Evolutionary conservation across 2,329 filamentous ascomycete species (phyloP), one percentile per base, ranked within the genome.

Genomic region (Septoria petroselini): DNA sequence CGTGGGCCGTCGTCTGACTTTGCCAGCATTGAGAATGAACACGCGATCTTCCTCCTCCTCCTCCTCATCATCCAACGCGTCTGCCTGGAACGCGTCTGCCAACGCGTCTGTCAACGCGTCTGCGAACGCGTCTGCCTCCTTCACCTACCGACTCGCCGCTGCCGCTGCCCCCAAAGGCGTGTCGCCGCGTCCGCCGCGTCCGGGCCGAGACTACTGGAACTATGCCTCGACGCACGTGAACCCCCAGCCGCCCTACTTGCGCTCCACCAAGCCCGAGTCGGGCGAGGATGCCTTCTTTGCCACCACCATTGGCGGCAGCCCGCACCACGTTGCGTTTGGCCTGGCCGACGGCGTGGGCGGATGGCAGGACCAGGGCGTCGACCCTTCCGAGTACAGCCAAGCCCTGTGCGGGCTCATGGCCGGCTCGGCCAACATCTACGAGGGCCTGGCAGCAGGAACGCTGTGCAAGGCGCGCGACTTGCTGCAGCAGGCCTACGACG

Each of bases 261-360:
- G 58, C 12, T 67, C 65, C 1, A 62, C 75, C 73, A 59, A 77
- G 74, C 55, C 82, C 86, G 18, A 87, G 85, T 41, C 85, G 82
- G 93, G 93, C 12, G 91, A 98, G 71, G 93, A 98, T 77, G 88
- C 93, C 50, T 97, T 96, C 74, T 98, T 98, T 71, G 85, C 93
- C 61, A 70, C 86, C 65, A 82, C 84, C 18, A 75, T 96, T n/a
- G 88, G 65, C 9, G 62, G 86, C 43, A 80, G 83, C 56, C 79
- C 79, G 1, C 78, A 82, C 30, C 77, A 83, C 33, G 80, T 95
- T 8, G 88, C 91, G 0, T 85, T 98, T 60, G 93, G 89, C 14
- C 81, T 98, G 18, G 90, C 91, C 45, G 93, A 98, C 67, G 93
- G 93, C 8, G 93, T 98, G 0, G 93, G 93, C 40, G 93, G 93